Evolutionary conservation across 192 early-diverging fungal species (phyloP).

Genomic region (Mycoemilia scoparia): DNA sequence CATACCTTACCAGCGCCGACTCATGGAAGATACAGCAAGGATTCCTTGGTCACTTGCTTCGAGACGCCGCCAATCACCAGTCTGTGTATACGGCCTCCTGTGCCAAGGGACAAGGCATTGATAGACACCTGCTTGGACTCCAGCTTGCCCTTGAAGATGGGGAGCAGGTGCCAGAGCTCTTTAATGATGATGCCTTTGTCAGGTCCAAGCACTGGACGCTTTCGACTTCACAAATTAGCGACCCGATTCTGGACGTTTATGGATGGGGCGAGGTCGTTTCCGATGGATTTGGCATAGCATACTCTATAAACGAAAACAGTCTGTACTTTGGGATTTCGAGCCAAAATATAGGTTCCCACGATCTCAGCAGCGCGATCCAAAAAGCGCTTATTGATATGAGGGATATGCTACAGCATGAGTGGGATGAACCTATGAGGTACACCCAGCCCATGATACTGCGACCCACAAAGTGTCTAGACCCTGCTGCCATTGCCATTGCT

Average conservation of each 20-base stretch:
- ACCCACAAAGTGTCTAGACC: too few species aligned
- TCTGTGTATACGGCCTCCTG: constrained; percentile 36
- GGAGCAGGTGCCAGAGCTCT: constrained; percentile 22
- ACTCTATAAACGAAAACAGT: constrained; percentile 26
- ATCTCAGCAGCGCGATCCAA: constrained; percentile 35
- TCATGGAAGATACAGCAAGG: too few species aligned
- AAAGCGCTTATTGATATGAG: constrained; percentile 57
- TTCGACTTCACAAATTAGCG: constrained; percentile 41
- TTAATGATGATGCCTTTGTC: constrained; percentile 35
- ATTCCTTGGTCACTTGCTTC: too few species aligned
- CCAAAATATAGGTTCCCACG: constrained; percentile 24
- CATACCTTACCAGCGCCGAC: constrained; percentile 24
- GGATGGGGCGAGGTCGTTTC: constrained; percentile 41
- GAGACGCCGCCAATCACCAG: constrained; percentile 28
- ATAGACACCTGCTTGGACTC: constrained; percentile 55
- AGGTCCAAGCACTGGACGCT: constrained; percentile 41
- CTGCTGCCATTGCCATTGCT: too few species aligned
- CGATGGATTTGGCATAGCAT: constrained; percentile 36
- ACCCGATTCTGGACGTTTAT: constrained; percentile 29
- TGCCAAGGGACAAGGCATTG: constrained; percentile 39
- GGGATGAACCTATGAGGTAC: too few species aligned
- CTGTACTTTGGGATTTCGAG: constrained; percentile 31
- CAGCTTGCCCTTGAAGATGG: constrained; percentile 23
- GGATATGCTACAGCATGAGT: too few species aligned
- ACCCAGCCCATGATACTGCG: too few species aligned